Evolutionary conservation across 2,329 filamentous ascomycete genomes (phyloP), one percentile per base, ranked within the genome.

Genomic region (Diaporthe vaccinii): DNA sequence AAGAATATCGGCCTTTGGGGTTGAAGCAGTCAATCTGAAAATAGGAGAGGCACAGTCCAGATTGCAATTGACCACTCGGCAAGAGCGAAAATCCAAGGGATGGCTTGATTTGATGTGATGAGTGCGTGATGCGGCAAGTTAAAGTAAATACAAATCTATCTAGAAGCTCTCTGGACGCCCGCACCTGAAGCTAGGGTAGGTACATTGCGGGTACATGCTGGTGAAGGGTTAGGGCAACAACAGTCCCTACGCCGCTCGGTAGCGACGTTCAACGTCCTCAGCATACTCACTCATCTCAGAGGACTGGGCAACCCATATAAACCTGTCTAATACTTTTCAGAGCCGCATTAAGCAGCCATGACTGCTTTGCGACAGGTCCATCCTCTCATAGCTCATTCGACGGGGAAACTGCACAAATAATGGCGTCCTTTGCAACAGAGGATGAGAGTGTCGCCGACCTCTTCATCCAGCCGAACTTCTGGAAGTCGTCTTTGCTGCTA

Each of bases 381-480:
- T 0, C 10, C 22, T 46, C 49, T 25, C 22, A 12, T 31, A 25
- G 28, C 5, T 57, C 49, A 39, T 20, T 34, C 12, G 25, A 7
- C n/a, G 12, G 28, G 15, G 20, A 17, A 44, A 20, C 9, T 36
- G 12, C 6, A 31, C 6, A 39, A 67, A 61, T 25, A 36, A 74
- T 74, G 69, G 53, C 77, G 49, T 74, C 73, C 71, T 74, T 75
- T n/a, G 71, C 77, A 28, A 87, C 86, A 84, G 81, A 82, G 73
- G 82, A 87, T 72, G 82, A 86, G 76, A 84, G 87, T 55, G 80
- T 83, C 72, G 86, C 89, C 65, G 84, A 92, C 80, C 87, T 92
- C 44, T 94, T 94, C 80, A 88, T 89, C 53, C 90, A 92, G 61
- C 90, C 91, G 53, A 87, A 92, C 80, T 88, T 93, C 76, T 91